These are phyloP conservation scores for Ophiostoma australiae DNA, from an alignment of 2,329 filamentous ascomycete genomes.

Conservation along the genomic window DNA sequence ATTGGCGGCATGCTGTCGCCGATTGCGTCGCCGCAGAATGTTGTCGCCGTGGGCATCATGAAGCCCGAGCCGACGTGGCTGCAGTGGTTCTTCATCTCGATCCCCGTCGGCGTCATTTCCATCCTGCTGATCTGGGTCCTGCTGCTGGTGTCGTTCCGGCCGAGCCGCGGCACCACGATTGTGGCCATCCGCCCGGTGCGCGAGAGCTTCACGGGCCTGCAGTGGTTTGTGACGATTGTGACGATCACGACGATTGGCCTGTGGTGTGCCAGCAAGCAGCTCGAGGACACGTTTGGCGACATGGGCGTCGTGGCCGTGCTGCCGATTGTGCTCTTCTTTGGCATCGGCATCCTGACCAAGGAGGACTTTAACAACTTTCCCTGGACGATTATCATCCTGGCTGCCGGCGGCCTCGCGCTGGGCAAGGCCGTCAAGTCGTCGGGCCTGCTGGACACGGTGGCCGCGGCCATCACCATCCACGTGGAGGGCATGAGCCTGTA, in stretches of 20 bases:
- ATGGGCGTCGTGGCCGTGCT: slow-evolving; percentile 99
- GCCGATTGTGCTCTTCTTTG: slow-evolving; percentile 92
- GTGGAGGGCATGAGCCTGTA: slow-evolving; percentile 81
- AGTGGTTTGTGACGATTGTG: slow-evolving; percentile 86
- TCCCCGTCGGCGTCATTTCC: slow-evolving; percentile 86
- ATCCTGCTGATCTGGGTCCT: slow-evolving; percentile 86
- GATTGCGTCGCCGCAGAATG: slow-evolving; percentile 95
- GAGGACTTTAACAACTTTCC: slow-evolving; percentile 99
- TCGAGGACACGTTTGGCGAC: slow-evolving; percentile 84
- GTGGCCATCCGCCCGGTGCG: slow-evolving; percentile 85
- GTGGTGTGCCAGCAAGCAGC: slow-evolving; percentile 88
- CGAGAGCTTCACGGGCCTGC: slow-evolving; percentile 79
- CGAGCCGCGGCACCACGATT: slow-evolving; percentile 78
- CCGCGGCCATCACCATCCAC: slow-evolving; percentile 64
- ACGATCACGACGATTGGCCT: slow-evolving; percentile 80
- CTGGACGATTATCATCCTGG: slow-evolving; percentile 99
- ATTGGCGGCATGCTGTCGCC: slow-evolving; percentile 94
- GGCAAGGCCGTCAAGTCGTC: slow-evolving; percentile 94
- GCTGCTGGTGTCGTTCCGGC: slow-evolving; percentile 78
- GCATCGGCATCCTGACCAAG: slow-evolving; percentile 91
- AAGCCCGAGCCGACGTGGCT: slow-evolving; percentile 85
- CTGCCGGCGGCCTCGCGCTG: slow-evolving; percentile 84
- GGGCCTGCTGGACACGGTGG: slow-evolving; percentile 84
- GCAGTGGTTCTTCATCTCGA: slow-evolving; percentile 92
- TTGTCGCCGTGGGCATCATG: slow-evolving; percentile 96